phyloP scores from a whole-genome alignment of 352 stramenopile species.

The Phytophthora lateralis region DNA sequence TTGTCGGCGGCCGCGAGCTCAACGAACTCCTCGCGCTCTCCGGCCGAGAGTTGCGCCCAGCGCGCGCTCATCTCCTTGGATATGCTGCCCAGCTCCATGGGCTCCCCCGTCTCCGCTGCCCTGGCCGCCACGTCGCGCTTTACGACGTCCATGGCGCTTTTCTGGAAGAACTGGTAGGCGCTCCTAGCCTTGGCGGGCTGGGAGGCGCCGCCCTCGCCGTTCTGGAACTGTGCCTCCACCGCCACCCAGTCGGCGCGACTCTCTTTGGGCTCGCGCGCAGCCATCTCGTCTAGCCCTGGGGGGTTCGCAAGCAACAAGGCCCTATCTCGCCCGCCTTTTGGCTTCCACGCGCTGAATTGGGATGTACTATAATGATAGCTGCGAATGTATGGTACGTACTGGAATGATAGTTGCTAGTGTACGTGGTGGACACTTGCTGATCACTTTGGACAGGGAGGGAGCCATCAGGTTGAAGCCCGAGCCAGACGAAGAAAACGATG shows the following conservation, averaged over 20 bases:
- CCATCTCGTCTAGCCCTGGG: slow-evolving; percentile 22
- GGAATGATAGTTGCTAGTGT: neutral
- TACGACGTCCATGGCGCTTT: slow-evolving; percentile 67
- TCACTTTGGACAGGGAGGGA: slow-evolving; percentile 6
- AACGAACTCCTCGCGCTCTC: slow-evolving; percentile 74
- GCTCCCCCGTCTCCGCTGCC: slow-evolving; percentile 52
- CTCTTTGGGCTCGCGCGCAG: slow-evolving; percentile 55
- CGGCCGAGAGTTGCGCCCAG: slow-evolving; percentile 68
- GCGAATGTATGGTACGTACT: neutral
- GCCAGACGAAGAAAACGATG: slow-evolving; percentile 24
- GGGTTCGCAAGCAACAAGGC: neutral
- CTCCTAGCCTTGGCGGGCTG: slow-evolving; percentile 74
- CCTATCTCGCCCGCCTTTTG: neutral
- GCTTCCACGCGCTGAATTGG: neutral
- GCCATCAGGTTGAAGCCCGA: slow-evolving; percentile 28
- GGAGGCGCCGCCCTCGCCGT: slow-evolving; percentile 24
- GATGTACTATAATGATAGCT: neutral
- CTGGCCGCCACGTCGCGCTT: slow-evolving; percentile 54
- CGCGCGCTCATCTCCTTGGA: slow-evolving; percentile 79
- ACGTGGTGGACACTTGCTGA: slow-evolving; percentile 9
- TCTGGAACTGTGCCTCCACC: slow-evolving; percentile 81
- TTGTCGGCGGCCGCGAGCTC: slow-evolving; percentile 65
- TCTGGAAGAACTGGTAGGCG: slow-evolving; percentile 84
- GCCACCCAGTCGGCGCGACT: slow-evolving; percentile 79
- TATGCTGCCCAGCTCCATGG: slow-evolving; percentile 67